Percentiles rank a stretch among this genome's conserved stretches.
phyloP scores from a whole-genome alignment of 2,329 filamentous ascomycete species.

The Metarhizium humberi region DNA sequence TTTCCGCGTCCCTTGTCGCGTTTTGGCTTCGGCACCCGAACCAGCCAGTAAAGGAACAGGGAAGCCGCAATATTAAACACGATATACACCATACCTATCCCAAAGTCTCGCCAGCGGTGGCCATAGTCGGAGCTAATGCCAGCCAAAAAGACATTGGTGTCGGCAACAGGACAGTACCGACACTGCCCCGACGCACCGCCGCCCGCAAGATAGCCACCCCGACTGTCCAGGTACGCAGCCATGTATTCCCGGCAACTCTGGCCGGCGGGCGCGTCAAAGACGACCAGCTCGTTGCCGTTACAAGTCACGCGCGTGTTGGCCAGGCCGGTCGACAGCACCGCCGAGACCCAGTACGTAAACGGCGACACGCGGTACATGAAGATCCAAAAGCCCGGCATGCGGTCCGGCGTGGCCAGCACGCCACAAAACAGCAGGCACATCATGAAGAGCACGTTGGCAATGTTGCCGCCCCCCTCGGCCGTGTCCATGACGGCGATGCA shows the following conservation, averaged over 20 bases:
- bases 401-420: slow-evolving; percentile 6
- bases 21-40: no score
- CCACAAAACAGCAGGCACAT: slow-evolving; percentile 9
- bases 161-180: neutral
- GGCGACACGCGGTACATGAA: slow-evolving; percentile 14
- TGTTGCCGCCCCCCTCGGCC: slow-evolving; percentile 7
- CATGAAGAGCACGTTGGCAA: slow-evolving; percentile 10
- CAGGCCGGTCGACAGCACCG: slow-evolving; percentile 18
- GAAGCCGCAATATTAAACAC: no score
- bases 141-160: neutral
- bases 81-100: no score
- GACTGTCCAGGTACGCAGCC: neutral
- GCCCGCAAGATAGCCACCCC: neutral
- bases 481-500: slow-evolving; percentile 9
- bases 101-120: no score
- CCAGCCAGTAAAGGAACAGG: no score
- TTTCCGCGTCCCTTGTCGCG: no score
- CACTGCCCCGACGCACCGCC: neutral
- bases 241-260: neutral
- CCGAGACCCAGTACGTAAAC: slow-evolving; percentile 20
- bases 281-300: neutral
- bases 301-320: slow-evolving; percentile 14
- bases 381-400: slow-evolving; percentile 10
- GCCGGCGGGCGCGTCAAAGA: neutral
- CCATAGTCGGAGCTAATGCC: no score